phyloP scores from a whole-genome alignment of 768 basidiomycete species.

The Auriscalpium microsporum region DNA sequence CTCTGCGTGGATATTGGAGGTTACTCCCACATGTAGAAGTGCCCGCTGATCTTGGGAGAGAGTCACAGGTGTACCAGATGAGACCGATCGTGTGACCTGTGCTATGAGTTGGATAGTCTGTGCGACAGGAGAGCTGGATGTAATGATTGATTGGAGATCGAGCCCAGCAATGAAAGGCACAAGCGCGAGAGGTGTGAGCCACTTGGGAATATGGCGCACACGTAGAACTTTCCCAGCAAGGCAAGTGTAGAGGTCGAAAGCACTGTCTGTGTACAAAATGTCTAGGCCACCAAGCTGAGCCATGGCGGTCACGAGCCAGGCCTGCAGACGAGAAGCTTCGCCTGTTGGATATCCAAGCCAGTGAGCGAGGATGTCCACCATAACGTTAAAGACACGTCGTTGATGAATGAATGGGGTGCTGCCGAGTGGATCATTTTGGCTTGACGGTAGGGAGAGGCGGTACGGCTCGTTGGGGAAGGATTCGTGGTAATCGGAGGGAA shows the following conservation, averaged over 20 bases:
- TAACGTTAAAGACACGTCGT: not conserved
- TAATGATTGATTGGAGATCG: not conserved
- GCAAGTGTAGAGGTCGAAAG: not conserved
- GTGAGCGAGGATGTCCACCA: not conserved
- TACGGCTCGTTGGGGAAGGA: not conserved
- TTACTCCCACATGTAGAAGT: no score
- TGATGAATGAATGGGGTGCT: not conserved
- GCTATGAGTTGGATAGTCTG: not conserved
- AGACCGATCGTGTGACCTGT: not conserved
- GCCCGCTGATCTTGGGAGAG: no score
- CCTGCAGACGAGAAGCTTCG: not conserved
- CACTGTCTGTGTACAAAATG: not conserved
- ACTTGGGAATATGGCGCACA: not conserved
- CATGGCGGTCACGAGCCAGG: not conserved
- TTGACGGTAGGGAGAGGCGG: not conserved
- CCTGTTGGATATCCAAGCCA: not conserved
- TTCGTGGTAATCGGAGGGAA: not conserved
- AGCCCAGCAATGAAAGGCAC: not conserved
- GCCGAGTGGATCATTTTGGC: not conserved
- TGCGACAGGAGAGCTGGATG: not conserved
- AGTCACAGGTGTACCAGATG: not conserved
- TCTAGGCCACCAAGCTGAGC: not conserved
- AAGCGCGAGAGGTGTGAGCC: not conserved
- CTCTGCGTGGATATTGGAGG: no score
- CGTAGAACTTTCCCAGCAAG: not conserved